Conservation (phyloP, 2,329 filamentous ascomycete species). For the Aspergillus proliferans region DNA sequence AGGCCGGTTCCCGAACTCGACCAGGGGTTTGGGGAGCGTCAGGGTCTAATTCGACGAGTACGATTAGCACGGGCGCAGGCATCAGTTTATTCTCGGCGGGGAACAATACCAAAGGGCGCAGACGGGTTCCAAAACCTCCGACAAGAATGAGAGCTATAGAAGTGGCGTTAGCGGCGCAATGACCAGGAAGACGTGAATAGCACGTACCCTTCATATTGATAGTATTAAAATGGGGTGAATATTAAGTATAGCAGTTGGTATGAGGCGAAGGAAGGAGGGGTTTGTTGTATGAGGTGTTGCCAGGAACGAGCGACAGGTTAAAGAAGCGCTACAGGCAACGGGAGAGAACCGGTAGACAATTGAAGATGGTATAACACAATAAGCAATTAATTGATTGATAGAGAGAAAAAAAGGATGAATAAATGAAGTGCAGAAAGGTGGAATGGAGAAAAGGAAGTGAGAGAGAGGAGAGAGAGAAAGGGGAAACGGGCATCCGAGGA, state of each 20-base stretch:
- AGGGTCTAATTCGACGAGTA: slow-evolving; percentile 60
- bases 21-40: slow-evolving; percentile 92
- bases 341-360: too few relatives aligned
- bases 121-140: slow-evolving; percentile 95
- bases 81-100: slow-evolving; percentile 10
- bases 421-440: slow-evolving; percentile 7
- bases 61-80: slow-evolving; percentile 1
- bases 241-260: slow-evolving; percentile 1
- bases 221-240: background rate
- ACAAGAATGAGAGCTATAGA: slow-evolving; percentile 88
- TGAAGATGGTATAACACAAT: too few relatives aligned
- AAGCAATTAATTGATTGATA: background rate
- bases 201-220: slow-evolving; percentile 42
- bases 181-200: slow-evolving; percentile 6
- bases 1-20: slow-evolving; percentile 97
- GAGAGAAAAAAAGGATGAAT: slow-evolving; percentile 8
- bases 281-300: background rate
- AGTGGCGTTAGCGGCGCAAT: slow-evolving; percentile 10
- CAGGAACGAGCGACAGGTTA: slow-evolving; percentile 3
- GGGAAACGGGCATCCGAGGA: background rate
- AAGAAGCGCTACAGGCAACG: background rate
- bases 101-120: slow-evolving; percentile 75
- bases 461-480: background rate
- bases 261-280: background rate
- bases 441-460: background rate